These are phyloP conservation scores for Ustilago crameri DNA, from an alignment of 1,284 basidiomycete species.

Conservation along the genomic window DNA sequence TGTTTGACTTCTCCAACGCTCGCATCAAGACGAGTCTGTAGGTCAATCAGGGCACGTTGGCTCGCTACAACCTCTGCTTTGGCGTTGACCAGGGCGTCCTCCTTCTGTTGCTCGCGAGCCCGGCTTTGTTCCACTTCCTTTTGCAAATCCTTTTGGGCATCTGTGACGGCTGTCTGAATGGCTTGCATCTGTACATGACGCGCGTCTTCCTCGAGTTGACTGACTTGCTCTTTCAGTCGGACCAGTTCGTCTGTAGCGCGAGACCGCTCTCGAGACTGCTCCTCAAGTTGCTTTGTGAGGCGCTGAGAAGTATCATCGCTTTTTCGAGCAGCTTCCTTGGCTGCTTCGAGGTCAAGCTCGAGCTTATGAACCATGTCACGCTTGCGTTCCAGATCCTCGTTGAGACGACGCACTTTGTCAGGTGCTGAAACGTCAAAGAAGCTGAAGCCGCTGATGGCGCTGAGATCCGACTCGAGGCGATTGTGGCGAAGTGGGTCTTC, in stretches of 20 bases:
- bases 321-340: constrained; percentile 15
- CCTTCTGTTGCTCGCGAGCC: constrained; percentile 27
- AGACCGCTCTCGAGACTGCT: constrained; percentile 33
- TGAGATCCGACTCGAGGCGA: constrained; percentile 38
- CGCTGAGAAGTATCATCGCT: constrained; percentile 19
- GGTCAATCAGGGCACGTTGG: constrained; percentile 21
- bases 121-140: constrained; percentile 22
- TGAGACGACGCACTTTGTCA: constrained; percentile 36
- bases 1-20: constrained; percentile 18
- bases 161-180: constrained; percentile 21
- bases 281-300: constrained; percentile 30
- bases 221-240: constrained; percentile 12
- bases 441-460: constrained; percentile 47
- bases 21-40: constrained; percentile 20
- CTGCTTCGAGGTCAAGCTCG: constrained; percentile 19
- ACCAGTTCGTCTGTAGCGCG: constrained; percentile 21
- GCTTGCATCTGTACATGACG: constrained; percentile 17
- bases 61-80: constrained; percentile 28
- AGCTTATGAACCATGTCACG: constrained; percentile 29
- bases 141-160: constrained; percentile 26
- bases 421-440: constrained; percentile 39
- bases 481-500: constrained; percentile 36
- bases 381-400: constrained; percentile 30
- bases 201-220: constrained; percentile 13
- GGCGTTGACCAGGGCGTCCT: constrained; percentile 30